Conservation (phyloP, 805 yeast species). For the Torulaspora gathmanii region DNA sequence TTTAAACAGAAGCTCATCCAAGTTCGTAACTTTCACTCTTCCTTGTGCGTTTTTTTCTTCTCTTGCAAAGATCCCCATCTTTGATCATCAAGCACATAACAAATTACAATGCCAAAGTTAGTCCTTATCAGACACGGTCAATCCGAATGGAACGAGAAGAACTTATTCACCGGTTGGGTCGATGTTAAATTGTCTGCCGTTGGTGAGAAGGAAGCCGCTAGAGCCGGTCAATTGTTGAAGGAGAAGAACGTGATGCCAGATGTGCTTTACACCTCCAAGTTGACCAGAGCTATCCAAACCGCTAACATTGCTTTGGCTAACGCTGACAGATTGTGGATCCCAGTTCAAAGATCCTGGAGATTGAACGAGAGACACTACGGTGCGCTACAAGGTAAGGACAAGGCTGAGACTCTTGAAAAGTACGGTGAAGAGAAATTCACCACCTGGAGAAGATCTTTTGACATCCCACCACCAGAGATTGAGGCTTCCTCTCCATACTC, state of each 20-base stretch:
- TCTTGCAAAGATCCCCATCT: not conserved
- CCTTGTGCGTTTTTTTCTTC: not conserved
- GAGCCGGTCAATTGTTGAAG: slow-evolving; percentile 88
- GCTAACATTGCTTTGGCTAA: slow-evolving; percentile 88
- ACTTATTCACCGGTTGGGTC: slow-evolving; percentile 98
- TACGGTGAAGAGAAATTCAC: slow-evolving; percentile 92
- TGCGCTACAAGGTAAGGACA: slow-evolving; percentile 97
- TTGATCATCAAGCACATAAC: slow-evolving; percentile 2
- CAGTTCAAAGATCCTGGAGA: slow-evolving; percentile 95
- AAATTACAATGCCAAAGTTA: slow-evolving; percentile 52
- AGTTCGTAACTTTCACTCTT: not conserved
- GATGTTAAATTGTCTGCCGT: slow-evolving; percentile 79
- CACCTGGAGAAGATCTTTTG: slow-evolving; percentile 96
- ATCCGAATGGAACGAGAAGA: slow-evolving; percentile 98
- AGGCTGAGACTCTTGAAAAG: slow-evolving; percentile 82
- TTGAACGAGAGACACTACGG: slow-evolving; percentile 99
- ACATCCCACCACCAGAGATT: slow-evolving; percentile 91
- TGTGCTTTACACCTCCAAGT: slow-evolving; percentile 81
- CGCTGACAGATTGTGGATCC: slow-evolving; percentile 87
- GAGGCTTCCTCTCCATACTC: slow-evolving; percentile 74
- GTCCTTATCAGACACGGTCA: slow-evolving; percentile 98
- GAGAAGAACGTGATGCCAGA: slow-evolving; percentile 84
- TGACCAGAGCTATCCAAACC: slow-evolving; percentile 94
- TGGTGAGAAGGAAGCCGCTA: slow-evolving; percentile 86
- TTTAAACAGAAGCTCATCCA: not conserved